Base-by-base conservation (phyloP, 805 yeast species). In the Yamadazyma phyllophila region DNA sequence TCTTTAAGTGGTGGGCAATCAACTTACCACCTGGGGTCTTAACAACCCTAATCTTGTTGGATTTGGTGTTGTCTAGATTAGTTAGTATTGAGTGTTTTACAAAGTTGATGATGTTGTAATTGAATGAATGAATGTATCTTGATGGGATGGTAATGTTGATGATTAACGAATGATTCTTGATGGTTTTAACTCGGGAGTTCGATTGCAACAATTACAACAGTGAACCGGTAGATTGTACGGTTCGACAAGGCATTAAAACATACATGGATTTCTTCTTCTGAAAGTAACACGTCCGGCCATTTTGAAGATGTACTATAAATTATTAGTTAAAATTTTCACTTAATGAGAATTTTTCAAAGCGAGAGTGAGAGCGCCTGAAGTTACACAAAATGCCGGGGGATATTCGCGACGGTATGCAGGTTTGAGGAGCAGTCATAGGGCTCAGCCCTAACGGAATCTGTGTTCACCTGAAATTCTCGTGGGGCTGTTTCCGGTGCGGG, bases 21-120 rank as follows among this genome's bases (percentile, higher is more conserved):
- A 94, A 85, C 78, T 85, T 86, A 74, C 98, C 98, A 84, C 99
- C 99, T 78, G 99, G 99, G 79, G 99, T 94, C 88, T 92, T 94
- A 68, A 92, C 96, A 78, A 92, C 96, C 91, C 88, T 92, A 83
- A 94, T 92, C 83, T 87, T 88, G 96, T 94, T 94, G 66, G 99
- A 94, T 78, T 85, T 86, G 85, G 99, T 91, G 96, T 94, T 94
- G 96, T 90, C 95, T 88, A 65, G 53, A 52, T 34, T 38, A 57
- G 71, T 66, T 67, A 67, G 73, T 67, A 67, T 20, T 20, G 24
- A 6, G 24, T 20, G 24, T 20, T 6, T 20, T 49, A 43, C 7
- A 3, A 17, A 11, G 17, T 36, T 24, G 26, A 2, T 20, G 26
- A 9, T 8, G 39, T 36, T 36, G 39, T 20, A 20, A 20, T 20